A percentile compares a stretch with the other conserved stretches of the same genome.
These are phyloP conservation scores for Stephania cephalantha DNA, from an alignment of 164 flowering plant species.

Conservation along the genomic window DNA sequence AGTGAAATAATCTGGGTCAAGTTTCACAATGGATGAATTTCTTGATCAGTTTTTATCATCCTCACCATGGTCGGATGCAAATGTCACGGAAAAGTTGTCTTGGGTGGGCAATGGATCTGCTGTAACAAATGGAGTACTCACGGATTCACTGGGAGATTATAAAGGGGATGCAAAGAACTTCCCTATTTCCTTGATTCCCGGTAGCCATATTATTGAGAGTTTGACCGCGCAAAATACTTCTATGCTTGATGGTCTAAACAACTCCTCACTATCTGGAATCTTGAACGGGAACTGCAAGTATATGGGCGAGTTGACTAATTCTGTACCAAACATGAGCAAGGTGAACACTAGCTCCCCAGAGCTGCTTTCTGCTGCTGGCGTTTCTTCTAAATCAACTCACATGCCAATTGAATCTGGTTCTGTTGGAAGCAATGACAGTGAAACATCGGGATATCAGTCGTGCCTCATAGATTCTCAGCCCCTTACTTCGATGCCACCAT, in stretches of 20 bases:
- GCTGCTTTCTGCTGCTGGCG: conserved; percentile 6
- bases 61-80: conserved; percentile 25
- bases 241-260: conserved; percentile 8
- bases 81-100: conserved; percentile 18
- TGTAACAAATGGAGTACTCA: conserved; percentile 21
- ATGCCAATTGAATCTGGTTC: conserved; percentile 12
- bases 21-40: conserved; percentile 25
- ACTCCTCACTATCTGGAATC: conserved; percentile 7
- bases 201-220: conserved; percentile 10
- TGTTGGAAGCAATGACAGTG: conserved; percentile 22
- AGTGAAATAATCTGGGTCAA: conserved; percentile 2
- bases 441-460: conserved; percentile 20
- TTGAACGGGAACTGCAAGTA: conserved; percentile 13
- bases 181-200: conserved; percentile 1
- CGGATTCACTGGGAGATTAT: conserved; percentile 10
- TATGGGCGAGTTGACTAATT: conserved; percentile 11
- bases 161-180: conserved; percentile 15
- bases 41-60: conserved; percentile 24
- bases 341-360: conserved; percentile 11
- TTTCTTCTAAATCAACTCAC: conserved; percentile 11
- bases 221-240: conserved; percentile 9
- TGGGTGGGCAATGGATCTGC: conserved; percentile 17
- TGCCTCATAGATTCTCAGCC: conserved; percentile 19
- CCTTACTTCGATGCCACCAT: conserved; percentile 13
- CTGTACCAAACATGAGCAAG: not conserved